Evolutionary conservation across 75 land plant genomes (phyloP).

Genomic region (Pinus albicaulis): DNA sequence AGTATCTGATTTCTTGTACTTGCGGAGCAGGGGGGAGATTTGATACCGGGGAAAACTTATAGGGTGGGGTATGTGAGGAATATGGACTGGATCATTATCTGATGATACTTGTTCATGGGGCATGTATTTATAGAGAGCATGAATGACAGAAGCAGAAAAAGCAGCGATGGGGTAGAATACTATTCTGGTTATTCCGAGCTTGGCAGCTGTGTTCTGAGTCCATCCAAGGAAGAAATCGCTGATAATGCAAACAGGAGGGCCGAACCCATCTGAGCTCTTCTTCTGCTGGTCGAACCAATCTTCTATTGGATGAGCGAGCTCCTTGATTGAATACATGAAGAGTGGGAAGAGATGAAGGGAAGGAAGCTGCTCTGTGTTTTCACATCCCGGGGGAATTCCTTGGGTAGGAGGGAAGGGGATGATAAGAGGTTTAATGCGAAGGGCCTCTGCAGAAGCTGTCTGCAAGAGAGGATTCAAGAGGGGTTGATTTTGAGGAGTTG

Average conservation of each 20-base stretch:
- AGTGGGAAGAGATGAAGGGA: neutral
- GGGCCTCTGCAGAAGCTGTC: conserved; percentile 17
- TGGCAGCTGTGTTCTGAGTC: conserved; percentile 36
- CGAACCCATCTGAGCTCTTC: neutral
- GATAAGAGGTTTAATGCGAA: neutral
- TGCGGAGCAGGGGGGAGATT: no score
- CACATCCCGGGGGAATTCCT: neutral
- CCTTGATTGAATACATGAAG: neutral
- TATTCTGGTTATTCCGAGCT: conserved; percentile 16
- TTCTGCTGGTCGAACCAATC: conserved; percentile 10
- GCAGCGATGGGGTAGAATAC: no score
- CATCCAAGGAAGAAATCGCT: conserved; percentile 72
- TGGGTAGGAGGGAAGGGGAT: conserved; percentile 11
- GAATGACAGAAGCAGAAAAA: no score
- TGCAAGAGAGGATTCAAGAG: conserved; percentile 14
- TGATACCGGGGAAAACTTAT: no score
- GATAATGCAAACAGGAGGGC: conserved; percentile 40
- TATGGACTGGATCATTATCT: neutral
- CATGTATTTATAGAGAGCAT: no score
- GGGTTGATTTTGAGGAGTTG: neutral
- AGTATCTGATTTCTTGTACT: no score
- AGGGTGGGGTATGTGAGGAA: neutral
- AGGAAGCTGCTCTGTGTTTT: neutral
- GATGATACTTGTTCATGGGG: no score
- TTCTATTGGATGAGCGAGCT: conserved; percentile 17